Base-by-base conservation (phyloP, 2,329 filamentous ascomycete species). In the Aotearoamyces nothofagi region DNA sequence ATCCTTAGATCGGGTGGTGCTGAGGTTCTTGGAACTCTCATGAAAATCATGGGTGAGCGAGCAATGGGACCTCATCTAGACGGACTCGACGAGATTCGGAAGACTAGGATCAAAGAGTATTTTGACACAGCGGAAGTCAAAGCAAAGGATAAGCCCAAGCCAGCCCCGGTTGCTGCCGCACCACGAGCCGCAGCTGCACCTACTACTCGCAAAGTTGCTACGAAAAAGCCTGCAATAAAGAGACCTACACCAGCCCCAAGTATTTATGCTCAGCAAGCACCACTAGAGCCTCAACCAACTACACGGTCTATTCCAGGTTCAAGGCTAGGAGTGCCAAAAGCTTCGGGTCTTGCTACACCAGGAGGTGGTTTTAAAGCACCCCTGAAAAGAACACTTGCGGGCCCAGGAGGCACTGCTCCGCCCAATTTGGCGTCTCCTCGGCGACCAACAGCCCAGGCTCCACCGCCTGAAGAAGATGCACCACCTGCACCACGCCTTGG, bases 41-140 rank as follows among this genome's bases (percentile, higher is more conserved):
- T 94, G 90, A 98, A 96, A 58, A 96, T 98, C 31, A 81, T 96
- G 58, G 87, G 90, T 23, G 92, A 98, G 53, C 73, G 90, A 33
- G 81, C 81, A 29, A 98, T 98, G 90, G 83, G 79, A 24, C 78
- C 82, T 6, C 80, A 92, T 50, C 58, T 98, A 10, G 87, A 94
- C 38, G 83, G 83, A 3, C 62, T 98, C 3, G 90, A 98, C 48
- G 90, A 98, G 14, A 96, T 96, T 40, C 72, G 86, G 36, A 96
- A 93, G 58, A 79, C 66, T 37, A 98, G 94, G 54, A 80, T 96
- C 51, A 94, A 92, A 57, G 90, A 98, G 51, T 96, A 73, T 51
- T 80, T 75, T 35, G 80, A 87, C 31, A 64, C 67, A 4, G 82
- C 81, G 15, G 75, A 87, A 48, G 82, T 92, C 30, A 86, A 83